phyloP scores from a whole-genome alignment of 2,329 filamentous ascomycete species.

The Dryadomyces quercus-mongolicae region DNA sequence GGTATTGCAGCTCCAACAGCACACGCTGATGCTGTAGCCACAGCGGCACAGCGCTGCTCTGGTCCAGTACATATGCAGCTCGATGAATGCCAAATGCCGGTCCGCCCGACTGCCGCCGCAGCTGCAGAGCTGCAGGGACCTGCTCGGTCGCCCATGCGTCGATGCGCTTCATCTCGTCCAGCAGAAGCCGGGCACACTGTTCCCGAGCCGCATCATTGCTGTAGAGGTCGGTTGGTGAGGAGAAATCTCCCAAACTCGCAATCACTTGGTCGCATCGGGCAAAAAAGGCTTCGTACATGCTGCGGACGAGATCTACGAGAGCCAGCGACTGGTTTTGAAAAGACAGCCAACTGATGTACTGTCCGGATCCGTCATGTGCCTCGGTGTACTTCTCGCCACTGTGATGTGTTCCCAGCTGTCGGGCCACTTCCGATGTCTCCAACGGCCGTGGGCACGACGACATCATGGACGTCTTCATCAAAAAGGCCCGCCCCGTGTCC shows the following conservation, averaged over 20 bases:
- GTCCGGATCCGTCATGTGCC: too few species aligned
- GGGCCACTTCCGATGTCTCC: not conserved
- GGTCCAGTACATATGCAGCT: not conserved
- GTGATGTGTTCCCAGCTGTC: not conserved
- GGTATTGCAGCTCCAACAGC: not conserved
- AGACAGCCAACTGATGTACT: not conserved
- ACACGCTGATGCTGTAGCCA: not conserved
- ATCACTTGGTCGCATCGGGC: not conserved
- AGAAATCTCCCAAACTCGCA: not conserved
- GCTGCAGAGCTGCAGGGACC: not conserved
- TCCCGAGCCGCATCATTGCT: not conserved
- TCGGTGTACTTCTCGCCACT: not conserved
- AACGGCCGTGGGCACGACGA: not conserved
- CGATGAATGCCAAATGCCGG: not conserved
- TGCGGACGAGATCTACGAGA: not conserved
- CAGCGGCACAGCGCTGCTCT: not conserved
- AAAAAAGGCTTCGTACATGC: not conserved
- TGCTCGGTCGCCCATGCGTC: not conserved
- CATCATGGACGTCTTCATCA: not conserved
- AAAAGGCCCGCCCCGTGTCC: not conserved
- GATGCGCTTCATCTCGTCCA: not conserved
- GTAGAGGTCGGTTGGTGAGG: not conserved
- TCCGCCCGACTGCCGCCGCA: not conserved
- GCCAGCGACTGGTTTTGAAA: not conserved
- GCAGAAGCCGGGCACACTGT: not conserved